phyloP scores from a whole-genome alignment of 768 basidiomycete genomes.

The Tubosaeta sp. region DNA sequence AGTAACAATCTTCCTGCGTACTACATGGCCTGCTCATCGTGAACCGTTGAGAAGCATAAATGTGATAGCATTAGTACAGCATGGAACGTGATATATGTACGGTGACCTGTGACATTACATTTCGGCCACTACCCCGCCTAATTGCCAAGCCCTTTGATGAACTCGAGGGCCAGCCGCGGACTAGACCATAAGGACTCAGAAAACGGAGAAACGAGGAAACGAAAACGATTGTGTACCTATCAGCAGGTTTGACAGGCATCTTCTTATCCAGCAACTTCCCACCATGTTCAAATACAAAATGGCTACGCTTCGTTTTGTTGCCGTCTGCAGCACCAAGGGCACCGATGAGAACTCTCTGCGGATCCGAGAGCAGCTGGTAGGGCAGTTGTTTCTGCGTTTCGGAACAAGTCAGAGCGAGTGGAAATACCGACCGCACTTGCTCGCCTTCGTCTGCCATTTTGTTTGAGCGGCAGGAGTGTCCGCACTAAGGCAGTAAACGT shows the following conservation, averaged over 20 bases:
- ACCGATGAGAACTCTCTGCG: slow-evolving; percentile 71
- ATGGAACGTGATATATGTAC: slow-evolving; percentile 5
- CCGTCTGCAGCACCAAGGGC: slow-evolving; percentile 78
- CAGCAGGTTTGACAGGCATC: slow-evolving; percentile 80
- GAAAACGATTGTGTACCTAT: slow-evolving; percentile 56
- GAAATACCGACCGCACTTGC: slow-evolving; percentile 7
- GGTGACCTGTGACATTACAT: neutral
- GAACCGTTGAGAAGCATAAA: neutral
- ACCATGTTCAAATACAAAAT: slow-evolving; percentile 91
- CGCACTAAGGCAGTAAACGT: slow-evolving; percentile 80
- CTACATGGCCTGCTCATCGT: neutral
- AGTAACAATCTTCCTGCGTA: no score
- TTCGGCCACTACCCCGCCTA: neutral
- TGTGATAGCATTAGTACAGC: slow-evolving; percentile 2
- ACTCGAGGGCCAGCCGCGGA: slow-evolving; percentile 61
- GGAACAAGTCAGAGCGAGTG: slow-evolving; percentile 1
- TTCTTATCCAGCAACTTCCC: slow-evolving; percentile 85
- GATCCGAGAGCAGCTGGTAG: slow-evolving; percentile 86
- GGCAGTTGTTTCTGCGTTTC: slow-evolving; percentile 68
- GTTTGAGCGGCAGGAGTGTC: slow-evolving; percentile 70
- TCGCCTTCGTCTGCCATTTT: slow-evolving; percentile 85
- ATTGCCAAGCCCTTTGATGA: slow-evolving; percentile 46
- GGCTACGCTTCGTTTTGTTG: slow-evolving; percentile 84
- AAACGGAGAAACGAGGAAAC: neutral
- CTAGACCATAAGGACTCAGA: slow-evolving; percentile 30